A percentile compares a stretch with the other conserved stretches of the same genome.
Evolutionary conservation across 345 rosid species (phyloP).

Genomic region (Boechera retrofracta): DNA sequence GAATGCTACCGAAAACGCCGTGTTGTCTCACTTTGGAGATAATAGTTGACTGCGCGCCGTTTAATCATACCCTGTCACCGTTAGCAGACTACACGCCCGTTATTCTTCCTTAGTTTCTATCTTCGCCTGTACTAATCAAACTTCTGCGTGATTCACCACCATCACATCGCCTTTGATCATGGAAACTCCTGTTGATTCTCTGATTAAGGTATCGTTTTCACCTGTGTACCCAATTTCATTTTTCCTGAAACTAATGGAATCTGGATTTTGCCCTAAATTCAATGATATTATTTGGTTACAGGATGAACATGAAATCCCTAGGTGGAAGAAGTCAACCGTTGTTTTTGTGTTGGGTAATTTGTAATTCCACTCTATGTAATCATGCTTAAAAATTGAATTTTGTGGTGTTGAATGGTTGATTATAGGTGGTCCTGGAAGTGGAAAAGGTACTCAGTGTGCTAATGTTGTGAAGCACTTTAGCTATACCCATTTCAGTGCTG

Average conservation of each 20-base stretch:
- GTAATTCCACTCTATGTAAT: slow-evolving; percentile 18
- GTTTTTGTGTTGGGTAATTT: slow-evolving; percentile 85
- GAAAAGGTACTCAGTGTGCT: slow-evolving; percentile 85
- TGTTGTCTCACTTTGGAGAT: not conserved
- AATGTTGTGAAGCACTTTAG: slow-evolving; percentile 67
- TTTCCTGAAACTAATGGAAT: not conserved
- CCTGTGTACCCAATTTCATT: not conserved
- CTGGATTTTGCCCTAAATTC: not conserved
- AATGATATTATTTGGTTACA: slow-evolving; percentile 41
- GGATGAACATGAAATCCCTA: slow-evolving; percentile 53
- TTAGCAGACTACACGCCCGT: slow-evolving; percentile 3
- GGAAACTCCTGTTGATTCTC: slow-evolving; percentile 58
- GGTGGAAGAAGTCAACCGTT: slow-evolving; percentile 68
- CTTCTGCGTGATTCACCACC: not conserved
- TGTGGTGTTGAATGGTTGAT: slow-evolving; percentile 6
- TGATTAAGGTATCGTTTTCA: slow-evolving; percentile 54
- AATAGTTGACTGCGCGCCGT: not conserved
- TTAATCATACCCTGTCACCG: not conserved
- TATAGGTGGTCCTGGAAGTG: slow-evolving; percentile 95
- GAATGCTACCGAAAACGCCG: not conserved
- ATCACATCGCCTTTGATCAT: slow-evolving; percentile 38
- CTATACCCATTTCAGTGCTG: slow-evolving; percentile 83
- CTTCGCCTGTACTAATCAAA: not conserved
- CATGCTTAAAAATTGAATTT: not conserved
- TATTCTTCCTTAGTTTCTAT: not conserved